Evolutionary conservation across 129 eudicot genomes (phyloP).

Genomic region (carrot (Daucus carota)): DH1_v3.0 NC_030384.2:39448001-39448500

Average conservation of each 20-base stretch:
- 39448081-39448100: constrained; percentile 66
- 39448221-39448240: background rate
- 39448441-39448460: background rate
- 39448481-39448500: background rate
- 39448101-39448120: constrained; percentile 54
- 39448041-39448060: constrained; percentile 29
- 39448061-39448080: constrained; percentile 52
- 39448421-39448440: background rate
- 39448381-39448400: background rate
- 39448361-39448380: background rate
- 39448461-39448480: background rate
- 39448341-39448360: background rate
- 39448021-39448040: constrained; percentile 39
- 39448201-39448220: background rate
- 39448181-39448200: background rate
- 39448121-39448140: constrained; percentile 21
- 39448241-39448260: background rate
- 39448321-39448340: background rate
- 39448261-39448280: background rate
- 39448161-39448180: constrained; percentile 11
- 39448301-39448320: background rate
- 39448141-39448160: constrained; percentile 27
- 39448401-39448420: background rate
- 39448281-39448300: background rate
- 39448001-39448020: constrained; percentile 50